Evolutionary conservation across 169 alveolate species (phyloP).

Genomic region (Eimeria acervulina): DNA sequence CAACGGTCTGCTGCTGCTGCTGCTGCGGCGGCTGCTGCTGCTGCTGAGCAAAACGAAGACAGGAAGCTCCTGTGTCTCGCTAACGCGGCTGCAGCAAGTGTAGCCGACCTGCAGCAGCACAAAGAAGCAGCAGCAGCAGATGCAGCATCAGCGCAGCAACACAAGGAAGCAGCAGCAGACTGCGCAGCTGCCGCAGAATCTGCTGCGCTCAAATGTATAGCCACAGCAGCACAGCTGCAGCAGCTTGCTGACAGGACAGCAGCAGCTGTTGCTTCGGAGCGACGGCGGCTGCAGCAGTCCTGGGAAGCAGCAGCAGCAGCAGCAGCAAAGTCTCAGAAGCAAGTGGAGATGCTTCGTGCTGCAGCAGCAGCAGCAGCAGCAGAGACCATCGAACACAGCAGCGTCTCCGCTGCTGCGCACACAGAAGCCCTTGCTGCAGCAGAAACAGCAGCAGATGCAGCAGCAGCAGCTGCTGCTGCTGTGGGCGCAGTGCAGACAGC

Average conservation of each 20-base stretch:
- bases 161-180: conserved; percentile 22
- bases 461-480: conserved; percentile 34
- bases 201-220: background rate
- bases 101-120: background rate
- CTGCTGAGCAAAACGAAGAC: background rate
- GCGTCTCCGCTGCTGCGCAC: background rate
- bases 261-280: conserved; percentile 26
- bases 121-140: background rate
- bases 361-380: background rate
- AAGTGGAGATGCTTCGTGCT: background rate
- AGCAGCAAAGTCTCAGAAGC: conserved; percentile 24
- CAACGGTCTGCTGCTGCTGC: background rate
- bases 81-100: background rate
- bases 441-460: conserved; percentile 41
- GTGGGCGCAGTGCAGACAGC: background rate
- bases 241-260: background rate
- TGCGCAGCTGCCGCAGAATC: conserved; percentile 40
- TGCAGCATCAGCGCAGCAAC: conserved; percentile 29
- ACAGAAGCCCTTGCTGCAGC: conserved; percentile 9
- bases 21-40: conserved; percentile 23
- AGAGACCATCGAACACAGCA: background rate
- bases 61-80: background rate
- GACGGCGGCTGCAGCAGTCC: conserved; percentile 24
- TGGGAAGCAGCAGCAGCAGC: conserved; percentile 1
- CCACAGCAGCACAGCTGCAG: conserved; percentile 32